Base-by-base conservation (phyloP, 495 filamentous ascomycete species). In the Oidiodendron maius region DNA sequence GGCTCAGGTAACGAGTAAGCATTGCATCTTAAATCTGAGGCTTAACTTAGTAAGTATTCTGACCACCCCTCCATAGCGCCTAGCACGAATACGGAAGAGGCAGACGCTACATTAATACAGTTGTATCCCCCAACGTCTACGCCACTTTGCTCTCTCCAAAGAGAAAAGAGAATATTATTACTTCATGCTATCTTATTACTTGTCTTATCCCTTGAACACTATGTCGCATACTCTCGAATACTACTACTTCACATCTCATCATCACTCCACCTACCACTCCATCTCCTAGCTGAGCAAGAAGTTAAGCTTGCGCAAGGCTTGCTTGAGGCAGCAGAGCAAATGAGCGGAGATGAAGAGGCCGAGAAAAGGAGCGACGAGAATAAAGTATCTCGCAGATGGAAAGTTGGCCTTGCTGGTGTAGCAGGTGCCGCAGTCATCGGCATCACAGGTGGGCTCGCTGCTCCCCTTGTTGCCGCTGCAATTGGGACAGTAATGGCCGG, bases 401-500 rank as follows among this genome's bases (percentile, higher is more conserved):
- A 89, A 60, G 77, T 89, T 20, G 86, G 85, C 13, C 67, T 89
- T 15, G 87, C 85, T 9, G 78, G 81, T 28, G 83, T 85, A 13
- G 83, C 80, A 20, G 81, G 81, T 18, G 87, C 83, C 32, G 84
- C 78, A 1, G 58, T 86, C 3, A 83, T 89, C 39, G 86, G 84
- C 6, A 70, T 85, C 18, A 84, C 86, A 5, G 85, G 88, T 12
- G 83, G 83, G 21, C 78, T 96, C 3, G 84, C 90, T 4, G 85
- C 87, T 3, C 86, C 93, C 0, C 67, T 97, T 1, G 78, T 90
- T 12, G 87, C 84, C 4, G 90, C 87, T 9, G 86, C 88, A 0
- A 73, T 96, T 36, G 90, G 91, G 26, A 82, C 82, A 0, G 74
- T 95, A 0, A 82, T 91, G 72, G 87, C 87, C 16, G 87, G 85